Base-by-base conservation (phyloP, 352 stramenopile species). In the Porosira glacialis region DNA sequence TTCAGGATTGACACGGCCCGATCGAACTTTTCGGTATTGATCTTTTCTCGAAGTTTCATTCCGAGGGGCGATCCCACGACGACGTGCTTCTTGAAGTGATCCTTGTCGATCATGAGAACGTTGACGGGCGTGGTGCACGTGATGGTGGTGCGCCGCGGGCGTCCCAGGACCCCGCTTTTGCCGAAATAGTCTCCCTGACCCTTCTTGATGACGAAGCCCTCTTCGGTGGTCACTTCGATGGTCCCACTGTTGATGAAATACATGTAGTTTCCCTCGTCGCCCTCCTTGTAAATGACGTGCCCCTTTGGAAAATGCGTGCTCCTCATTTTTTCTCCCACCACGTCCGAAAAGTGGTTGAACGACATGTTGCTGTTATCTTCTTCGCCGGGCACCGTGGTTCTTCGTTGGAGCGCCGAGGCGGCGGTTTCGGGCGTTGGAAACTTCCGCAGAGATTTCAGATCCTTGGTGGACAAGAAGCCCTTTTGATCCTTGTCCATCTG, bases 71-170 rank as follows among this genome's bases (percentile, higher is more conserved):
- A 67, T 0, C 70, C 76, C 3, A 62, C 65, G 2, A 60, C 58
- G 36, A 73, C 59, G 51, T 88, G 87, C 55, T 87, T 89, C 47
- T 87, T 68, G 70, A 86, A 86, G 50, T 84, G 82, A 60, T 87
- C 73, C 21, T 75, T 69, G 59, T 66, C 80, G 17, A 86, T 85
- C 57, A 86, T 70, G 33, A 87, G 70, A 0, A 72, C 79, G 75
- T 87, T 72, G 24, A 89, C 76, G 7, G 82, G 82, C 21, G 79
- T 87, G 60, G 76, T 78, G 53, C 79, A 86, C 44, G 66, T 70
- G 43, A 87, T 75, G 0, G 78, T 86, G 0, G 74, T 61, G n/a
- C 68, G 83, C 45, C 72, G 57, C 8, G 81, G 68, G 68, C 79
- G 70, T 0, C 86, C 39, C 13, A 88, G 52, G 17, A 74, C 74